A percentile compares a stretch with the other conserved stretches of the same genome.
These are phyloP conservation scores for Erythrophleum fordii DNA, from an alignment of 306 rosid genomes.

Conservation along the genomic window DNA sequence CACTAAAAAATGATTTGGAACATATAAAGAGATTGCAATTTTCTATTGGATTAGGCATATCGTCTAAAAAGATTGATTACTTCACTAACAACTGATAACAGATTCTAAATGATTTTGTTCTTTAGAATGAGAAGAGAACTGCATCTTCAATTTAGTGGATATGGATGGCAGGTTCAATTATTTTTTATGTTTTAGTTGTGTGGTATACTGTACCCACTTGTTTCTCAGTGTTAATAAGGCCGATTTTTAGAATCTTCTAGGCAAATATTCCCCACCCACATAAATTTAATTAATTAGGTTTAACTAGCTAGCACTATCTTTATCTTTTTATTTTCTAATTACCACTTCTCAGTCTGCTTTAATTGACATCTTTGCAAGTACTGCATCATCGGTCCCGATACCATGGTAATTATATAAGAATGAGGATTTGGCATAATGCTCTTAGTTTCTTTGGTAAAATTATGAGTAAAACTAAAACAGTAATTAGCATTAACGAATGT, in stretches of 20 bases:
- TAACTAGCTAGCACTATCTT: not conserved
- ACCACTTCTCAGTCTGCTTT: not conserved
- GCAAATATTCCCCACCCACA: slow-evolving; percentile 2
- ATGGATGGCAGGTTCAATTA: not conserved
- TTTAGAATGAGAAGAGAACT: not conserved
- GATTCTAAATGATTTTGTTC: not conserved
- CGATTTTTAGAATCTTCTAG: not conserved
- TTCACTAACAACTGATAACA: not conserved
- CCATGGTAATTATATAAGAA: not conserved
- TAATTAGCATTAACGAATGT: not conserved
- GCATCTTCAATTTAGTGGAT: not conserved
- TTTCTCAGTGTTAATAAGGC: not conserved
- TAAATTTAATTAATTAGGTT: not conserved
- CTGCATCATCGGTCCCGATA: not conserved
- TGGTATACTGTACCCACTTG: not conserved
- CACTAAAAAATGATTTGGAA: not conserved
- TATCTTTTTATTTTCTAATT: not conserved
- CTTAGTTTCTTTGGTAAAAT: not conserved
- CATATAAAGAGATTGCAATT: not conserved
- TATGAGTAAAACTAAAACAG: not conserved
- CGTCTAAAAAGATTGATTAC: not conserved
- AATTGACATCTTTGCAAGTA: not conserved
- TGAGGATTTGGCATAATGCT: not conserved
- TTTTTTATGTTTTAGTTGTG: not conserved
- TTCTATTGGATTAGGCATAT: not conserved